Evolutionary conservation across 352 stramenopile genomes (phyloP).

Genomic region (Phytophthora palmivora): DNA sequence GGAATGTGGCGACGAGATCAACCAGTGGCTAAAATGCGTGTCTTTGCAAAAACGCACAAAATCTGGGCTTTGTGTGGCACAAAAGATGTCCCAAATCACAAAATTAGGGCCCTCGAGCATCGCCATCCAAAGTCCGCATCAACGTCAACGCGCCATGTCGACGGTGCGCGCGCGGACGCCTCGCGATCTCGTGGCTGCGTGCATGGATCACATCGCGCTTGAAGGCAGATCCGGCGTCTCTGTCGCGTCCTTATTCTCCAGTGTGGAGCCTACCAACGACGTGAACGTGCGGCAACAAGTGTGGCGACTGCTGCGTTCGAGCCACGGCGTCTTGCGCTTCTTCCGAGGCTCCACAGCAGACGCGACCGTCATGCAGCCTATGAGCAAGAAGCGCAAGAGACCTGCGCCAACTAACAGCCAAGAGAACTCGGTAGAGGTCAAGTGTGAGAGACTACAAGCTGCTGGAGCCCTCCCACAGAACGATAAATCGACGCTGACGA

Average conservation of each 20-base stretch:
- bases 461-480: not conserved
- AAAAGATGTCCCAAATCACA: not conserved
- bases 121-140: constrained; percentile 26
- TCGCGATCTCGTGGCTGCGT: constrained; percentile 58
- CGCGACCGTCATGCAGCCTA: not conserved
- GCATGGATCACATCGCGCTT: constrained; percentile 71
- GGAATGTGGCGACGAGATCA: constrained; percentile 26
- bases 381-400: constrained; percentile 69
- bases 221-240: constrained; percentile 58
- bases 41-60: constrained; percentile 2
- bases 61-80: constrained; percentile 2
- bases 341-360: constrained; percentile 28
- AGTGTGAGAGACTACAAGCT: constrained; percentile 25
- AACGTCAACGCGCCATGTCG: constrained; percentile 13
- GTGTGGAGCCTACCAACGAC: constrained; percentile 53
- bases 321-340: constrained; percentile 55
- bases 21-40: constrained; percentile 9
- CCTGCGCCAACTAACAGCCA: constrained; percentile 16
- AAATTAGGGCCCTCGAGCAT: constrained; percentile 5
- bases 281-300: constrained; percentile 51
- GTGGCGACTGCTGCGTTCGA: constrained; percentile 61
- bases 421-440: constrained; percentile 21
- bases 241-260: constrained; percentile 47
- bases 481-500: not conserved
- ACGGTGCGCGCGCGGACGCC: constrained; percentile 23